Base-by-base conservation (phyloP, 2,329 filamentous ascomycete genomes). In the Colletotrichum sp. region DNA sequence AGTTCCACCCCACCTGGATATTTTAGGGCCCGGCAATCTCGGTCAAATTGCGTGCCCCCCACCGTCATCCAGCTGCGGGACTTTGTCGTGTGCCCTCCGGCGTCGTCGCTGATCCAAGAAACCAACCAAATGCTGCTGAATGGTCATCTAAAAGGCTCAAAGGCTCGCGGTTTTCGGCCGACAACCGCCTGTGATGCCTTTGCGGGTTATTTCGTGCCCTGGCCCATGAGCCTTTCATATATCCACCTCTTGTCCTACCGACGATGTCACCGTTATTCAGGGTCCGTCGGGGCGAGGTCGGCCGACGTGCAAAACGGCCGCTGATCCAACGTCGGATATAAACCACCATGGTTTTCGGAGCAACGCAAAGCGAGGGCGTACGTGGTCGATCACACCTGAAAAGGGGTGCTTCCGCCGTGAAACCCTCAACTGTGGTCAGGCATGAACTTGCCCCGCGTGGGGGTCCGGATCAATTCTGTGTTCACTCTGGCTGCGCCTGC, bases 1-100 rank as follows among this genome's bases (percentile, higher is more conserved):
- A 71, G 71, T 67, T 48, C 30, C 66, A 64, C 39, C 74, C 71
- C 71, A 76, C 65, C 67, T 69, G 59, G 21, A 34, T 66, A 76
- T 70, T 74, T 76, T 76, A 74, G 71, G 67, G 69, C 74, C 72
- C 66, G 71, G 71, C 74, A 76, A 76, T 76, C 74, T 76, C 74
- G 74, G 74, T 71, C 71, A 76, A 76, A 75, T 76, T 71, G 66
- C 66, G 63, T 64, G 48, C 66, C 74, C 74, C 71, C 71, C 70
- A 73, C 66, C 34, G 26, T 55, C 57, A 21, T 67, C 63, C 63
- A 36, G 57, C 57, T 73, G 64, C 70, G 64, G 59, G 64, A 68
- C 71, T 69, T 68, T 68, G 74, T 76, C 57, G 72, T 75, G 61
- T 72, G 48, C 52, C 28, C 34, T 65, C 24, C 52, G 32, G 52